A percentile compares a stretch with the other conserved stretches of the same genome.
These are phyloP conservation scores for Vanrija humicola DNA, from an alignment of 1,284 basidiomycete species.

Conservation along the genomic window DNA sequence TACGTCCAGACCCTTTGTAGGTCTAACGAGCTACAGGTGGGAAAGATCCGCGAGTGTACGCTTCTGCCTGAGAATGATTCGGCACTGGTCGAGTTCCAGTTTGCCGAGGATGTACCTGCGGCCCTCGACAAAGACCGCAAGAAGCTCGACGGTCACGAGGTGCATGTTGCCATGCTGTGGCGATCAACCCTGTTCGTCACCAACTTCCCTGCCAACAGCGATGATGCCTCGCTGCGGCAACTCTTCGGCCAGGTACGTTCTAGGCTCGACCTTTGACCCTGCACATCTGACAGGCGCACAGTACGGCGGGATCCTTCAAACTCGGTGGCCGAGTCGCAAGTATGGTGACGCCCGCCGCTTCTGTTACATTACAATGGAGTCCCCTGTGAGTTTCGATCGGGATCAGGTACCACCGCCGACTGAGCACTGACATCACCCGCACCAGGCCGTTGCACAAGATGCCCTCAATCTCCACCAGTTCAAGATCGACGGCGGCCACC, in stretches of 20 bases:
- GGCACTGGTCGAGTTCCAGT: slow-evolving; percentile 48
- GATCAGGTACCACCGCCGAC: background rate
- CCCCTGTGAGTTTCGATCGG: slow-evolving; percentile 58
- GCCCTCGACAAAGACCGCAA: slow-evolving; percentile 94
- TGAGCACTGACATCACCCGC: slow-evolving; percentile 1
- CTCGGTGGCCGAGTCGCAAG: slow-evolving; percentile 97
- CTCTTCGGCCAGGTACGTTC: slow-evolving; percentile 68
- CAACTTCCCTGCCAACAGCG: slow-evolving; percentile 85
- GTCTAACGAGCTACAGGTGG: slow-evolving; percentile 60
- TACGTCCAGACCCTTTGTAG: slow-evolving; percentile 49
- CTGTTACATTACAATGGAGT: slow-evolving; percentile 88
- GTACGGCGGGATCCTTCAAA: slow-evolving; percentile 88
- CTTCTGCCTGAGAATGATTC: slow-evolving; percentile 46
- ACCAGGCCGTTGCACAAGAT: slow-evolving; percentile 65
- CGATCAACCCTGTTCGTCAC: slow-evolving; percentile 93
- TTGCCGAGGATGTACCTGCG: slow-evolving; percentile 64
- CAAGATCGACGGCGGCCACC: slow-evolving; percentile 62
- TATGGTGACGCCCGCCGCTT: slow-evolving; percentile 86
- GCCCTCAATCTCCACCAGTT: slow-evolving; percentile 73
- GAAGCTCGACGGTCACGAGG: slow-evolving; percentile 64
- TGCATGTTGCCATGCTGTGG: slow-evolving; percentile 85
- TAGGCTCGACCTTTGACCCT: background rate
- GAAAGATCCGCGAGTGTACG: slow-evolving; percentile 66
- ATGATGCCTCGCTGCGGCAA: slow-evolving; percentile 70
- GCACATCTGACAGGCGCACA: slow-evolving; percentile 35